Evolutionary conservation across 2,329 filamentous ascomycete genomes (phyloP).

Genomic region (Colletotrichum zoysiae): DNA sequence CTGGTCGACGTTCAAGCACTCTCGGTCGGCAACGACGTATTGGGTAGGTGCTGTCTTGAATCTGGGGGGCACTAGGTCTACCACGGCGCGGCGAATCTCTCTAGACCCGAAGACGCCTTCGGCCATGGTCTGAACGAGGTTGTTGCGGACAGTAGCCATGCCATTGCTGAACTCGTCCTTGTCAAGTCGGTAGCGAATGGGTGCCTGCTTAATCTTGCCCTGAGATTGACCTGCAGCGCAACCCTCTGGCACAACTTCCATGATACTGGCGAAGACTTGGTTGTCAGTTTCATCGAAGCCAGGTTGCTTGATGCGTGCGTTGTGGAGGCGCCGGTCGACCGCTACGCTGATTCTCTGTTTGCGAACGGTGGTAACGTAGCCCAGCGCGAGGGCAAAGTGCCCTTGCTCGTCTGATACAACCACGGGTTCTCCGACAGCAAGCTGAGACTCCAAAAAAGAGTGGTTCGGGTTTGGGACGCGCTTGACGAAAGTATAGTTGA

Average conservation of each 20-base stretch:
- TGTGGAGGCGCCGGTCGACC: conserved; percentile 90
- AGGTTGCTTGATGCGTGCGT: conserved; percentile 79
- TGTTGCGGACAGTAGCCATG: conserved; percentile 95
- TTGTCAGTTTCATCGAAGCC: conserved; percentile 83
- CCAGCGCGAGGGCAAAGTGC: conserved; percentile 94
- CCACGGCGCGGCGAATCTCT: conserved; percentile 82
- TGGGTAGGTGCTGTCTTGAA: conserved; percentile 78
- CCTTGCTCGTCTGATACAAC: conserved; percentile 97
- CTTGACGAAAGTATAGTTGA: conserved; percentile 87
- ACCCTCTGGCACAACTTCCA: conserved; percentile 79
- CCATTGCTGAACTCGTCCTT: conserved; percentile 99
- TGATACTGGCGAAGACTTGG: conserved; percentile 90
- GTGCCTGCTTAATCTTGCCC: conserved; percentile 64
- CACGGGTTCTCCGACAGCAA: conserved; percentile 88
- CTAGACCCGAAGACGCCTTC: conserved; percentile 77
- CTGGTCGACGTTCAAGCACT: conserved; percentile 88
- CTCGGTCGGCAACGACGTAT: conserved; percentile 71
- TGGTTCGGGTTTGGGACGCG: conserved; percentile 71
- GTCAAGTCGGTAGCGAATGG: conserved; percentile 85
- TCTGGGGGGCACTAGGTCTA: conserved; percentile 78
- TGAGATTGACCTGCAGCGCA: conserved; percentile 64
- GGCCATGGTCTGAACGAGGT: conserved; percentile 92
- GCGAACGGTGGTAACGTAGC: conserved; percentile 84
- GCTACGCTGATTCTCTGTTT: conserved; percentile 85
- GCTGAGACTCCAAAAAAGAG: conserved; percentile 92